phyloP scores from a whole-genome alignment of 106 monocot genomes.

The Cymbidium sinense region DNA sequence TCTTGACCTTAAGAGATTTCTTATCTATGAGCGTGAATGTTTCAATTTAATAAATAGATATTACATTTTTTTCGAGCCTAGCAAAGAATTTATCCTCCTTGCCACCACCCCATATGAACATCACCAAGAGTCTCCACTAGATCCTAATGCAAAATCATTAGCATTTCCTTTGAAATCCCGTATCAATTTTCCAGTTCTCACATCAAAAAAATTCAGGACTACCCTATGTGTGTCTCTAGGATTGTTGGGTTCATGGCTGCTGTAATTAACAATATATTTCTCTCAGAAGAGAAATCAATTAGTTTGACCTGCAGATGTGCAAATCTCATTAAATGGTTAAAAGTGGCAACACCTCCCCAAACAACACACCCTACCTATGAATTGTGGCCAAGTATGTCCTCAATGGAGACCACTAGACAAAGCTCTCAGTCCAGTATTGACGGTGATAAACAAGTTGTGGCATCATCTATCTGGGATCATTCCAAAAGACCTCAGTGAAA shows the following conservation, averaged over 20 bases:
- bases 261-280: too few species aligned
- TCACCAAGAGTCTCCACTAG: constrained; percentile 71
- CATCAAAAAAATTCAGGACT: constrained; percentile 79
- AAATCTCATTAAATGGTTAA: constrained; percentile 76
- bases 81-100: constrained; percentile 95
- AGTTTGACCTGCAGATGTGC: constrained; percentile 74
- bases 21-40: constrained; percentile 91
- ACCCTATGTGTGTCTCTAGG: constrained; percentile 89
- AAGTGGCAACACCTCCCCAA: constrained; percentile 82
- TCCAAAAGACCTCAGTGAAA: constrained; percentile 82
- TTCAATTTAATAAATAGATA: constrained; percentile 81
- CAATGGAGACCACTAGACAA: constrained; percentile 89
- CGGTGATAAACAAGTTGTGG: constrained; percentile 84
- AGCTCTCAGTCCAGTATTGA: constrained; percentile 88
- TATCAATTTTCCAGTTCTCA: constrained; percentile 85
- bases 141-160: constrained; percentile 63
- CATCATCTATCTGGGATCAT: constrained; percentile 65
- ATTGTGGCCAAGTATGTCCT: constrained; percentile 91
- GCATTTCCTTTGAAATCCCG: constrained; percentile 88
- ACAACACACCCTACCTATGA: constrained; percentile 84
- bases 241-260: constrained; percentile 79
- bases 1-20: constrained; percentile 85
- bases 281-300: constrained; percentile 29
- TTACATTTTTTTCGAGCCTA: constrained; percentile 81
- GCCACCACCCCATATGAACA: constrained; percentile 91